Conservation (phyloP, 1,139 yeast genomes). For the Starmera stellimalicola region DNA sequence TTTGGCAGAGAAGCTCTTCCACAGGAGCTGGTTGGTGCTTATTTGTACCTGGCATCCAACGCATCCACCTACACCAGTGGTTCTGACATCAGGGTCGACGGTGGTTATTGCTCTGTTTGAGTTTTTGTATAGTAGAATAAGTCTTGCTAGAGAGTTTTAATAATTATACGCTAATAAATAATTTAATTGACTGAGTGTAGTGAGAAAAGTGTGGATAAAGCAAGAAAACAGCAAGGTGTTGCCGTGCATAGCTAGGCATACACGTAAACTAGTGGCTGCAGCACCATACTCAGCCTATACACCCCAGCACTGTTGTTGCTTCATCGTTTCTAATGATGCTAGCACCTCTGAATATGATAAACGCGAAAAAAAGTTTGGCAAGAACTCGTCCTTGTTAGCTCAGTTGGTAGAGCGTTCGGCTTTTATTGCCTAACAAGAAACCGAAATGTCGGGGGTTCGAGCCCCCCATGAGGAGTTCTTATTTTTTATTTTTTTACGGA, state of each 20-base stretch:
- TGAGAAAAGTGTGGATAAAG: no score
- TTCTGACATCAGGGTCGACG: slow-evolving; percentile 71
- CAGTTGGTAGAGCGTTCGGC: slow-evolving; percentile 16
- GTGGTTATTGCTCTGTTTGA: slow-evolving; percentile 47
- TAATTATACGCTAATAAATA: no score
- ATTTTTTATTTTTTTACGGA: slow-evolving; percentile 4
- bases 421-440: slow-evolving; percentile 11
- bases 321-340: no score
- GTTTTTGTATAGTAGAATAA: background rate
- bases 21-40: slow-evolving; percentile 79
- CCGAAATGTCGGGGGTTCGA: slow-evolving; percentile 17
- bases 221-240: no score
- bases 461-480: slow-evolving; percentile 15
- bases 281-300: no score
- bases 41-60: slow-evolving; percentile 73
- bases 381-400: slow-evolving; percentile 16
- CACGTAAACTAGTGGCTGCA: no score
- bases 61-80: slow-evolving; percentile 88
- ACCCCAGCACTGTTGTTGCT: no score
- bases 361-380: no score
- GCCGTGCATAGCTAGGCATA: no score
- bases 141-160: no score
- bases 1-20: slow-evolving; percentile 75
- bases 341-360: no score
- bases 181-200: no score